Percentiles rank a stretch among this genome's conserved stretches.
Evolutionary conservation across 805 yeast genomes (phyloP).

Genomic region (Candida easanensis): DNA sequence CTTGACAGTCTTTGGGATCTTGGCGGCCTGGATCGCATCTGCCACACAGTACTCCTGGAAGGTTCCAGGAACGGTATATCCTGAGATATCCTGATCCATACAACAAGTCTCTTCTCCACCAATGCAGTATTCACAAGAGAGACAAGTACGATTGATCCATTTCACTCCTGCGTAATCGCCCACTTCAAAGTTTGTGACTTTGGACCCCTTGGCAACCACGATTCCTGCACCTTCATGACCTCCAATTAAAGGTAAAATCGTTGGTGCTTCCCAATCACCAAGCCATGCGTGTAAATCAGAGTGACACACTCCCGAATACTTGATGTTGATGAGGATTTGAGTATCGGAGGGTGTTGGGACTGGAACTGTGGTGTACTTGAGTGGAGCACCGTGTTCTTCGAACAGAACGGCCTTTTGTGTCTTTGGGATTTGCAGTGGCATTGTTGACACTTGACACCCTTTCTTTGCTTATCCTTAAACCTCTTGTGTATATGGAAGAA

Average conservation of each 20-base stretch:
- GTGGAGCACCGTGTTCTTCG: slow-evolving; percentile 44
- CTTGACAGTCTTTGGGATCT: slow-evolving; percentile 50
- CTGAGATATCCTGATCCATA: slow-evolving; percentile 62
- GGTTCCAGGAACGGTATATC: slow-evolving; percentile 81
- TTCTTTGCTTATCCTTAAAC: too few relatives aligned
- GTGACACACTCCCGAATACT: slow-evolving; percentile 66
- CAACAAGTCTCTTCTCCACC: slow-evolving; percentile 61
- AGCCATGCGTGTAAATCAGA: slow-evolving; percentile 54
- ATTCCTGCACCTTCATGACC: slow-evolving; percentile 76
- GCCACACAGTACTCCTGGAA: slow-evolving; percentile 67
- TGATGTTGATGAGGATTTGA: slow-evolving; percentile 52
- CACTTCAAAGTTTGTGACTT: slow-evolving; percentile 54
- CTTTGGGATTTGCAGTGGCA: slow-evolving; percentile 28
- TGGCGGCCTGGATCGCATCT: slow-evolving; percentile 61
- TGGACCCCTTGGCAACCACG: slow-evolving; percentile 58
- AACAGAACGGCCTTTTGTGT: slow-evolving; percentile 51
- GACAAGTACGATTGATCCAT: slow-evolving; percentile 67
- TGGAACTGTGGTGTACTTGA: slow-evolving; percentile 46
- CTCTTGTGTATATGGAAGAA: too few relatives aligned
- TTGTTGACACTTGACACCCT: too few relatives aligned
- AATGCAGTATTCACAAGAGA: slow-evolving; percentile 61
- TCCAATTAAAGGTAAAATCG: slow-evolving; percentile 60
- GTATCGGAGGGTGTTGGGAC: slow-evolving; percentile 54
- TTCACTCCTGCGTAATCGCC: slow-evolving; percentile 68
- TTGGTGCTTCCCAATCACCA: slow-evolving; percentile 58